Conservation (phyloP, 805 yeast genomes). For the Candida oleophila region DNA sequence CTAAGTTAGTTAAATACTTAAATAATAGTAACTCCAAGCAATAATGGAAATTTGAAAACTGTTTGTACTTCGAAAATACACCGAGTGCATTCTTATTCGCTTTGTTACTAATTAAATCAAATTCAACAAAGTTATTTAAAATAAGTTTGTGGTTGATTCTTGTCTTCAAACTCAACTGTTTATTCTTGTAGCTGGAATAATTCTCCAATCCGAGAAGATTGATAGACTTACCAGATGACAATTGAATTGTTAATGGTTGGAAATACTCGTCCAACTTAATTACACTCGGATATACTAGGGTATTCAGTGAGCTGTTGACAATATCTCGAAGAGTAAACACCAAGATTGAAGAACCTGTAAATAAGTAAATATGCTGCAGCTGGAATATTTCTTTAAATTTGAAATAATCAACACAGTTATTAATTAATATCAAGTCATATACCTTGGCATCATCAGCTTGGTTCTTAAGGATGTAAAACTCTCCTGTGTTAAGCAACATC, state of each 20-base stretch:
- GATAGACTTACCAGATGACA: conserved; percentile 24
- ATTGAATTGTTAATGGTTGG: conserved; percentile 23
- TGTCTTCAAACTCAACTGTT: conserved; percentile 28
- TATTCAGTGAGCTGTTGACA: conserved; percentile 15
- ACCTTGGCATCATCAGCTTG: conserved; percentile 21
- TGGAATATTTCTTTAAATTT: conserved; percentile 18
- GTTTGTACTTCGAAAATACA: conserved; percentile 35
- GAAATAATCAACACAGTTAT: conserved; percentile 30
- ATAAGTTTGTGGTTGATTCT: conserved; percentile 41
- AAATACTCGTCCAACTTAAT: conserved; percentile 23
- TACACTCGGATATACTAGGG: conserved; percentile 23
- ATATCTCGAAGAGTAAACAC: conserved; percentile 26
- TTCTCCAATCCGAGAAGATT: conserved; percentile 45
- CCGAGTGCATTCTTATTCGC: conserved; percentile 20
- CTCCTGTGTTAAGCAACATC: conserved; percentile 38
- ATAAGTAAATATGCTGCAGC: conserved; percentile 26
- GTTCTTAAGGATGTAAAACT: conserved; percentile 31
- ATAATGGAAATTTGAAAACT: conserved; percentile 44
- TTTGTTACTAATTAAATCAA: conserved; percentile 32
- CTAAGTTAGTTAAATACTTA: conserved; percentile 32
- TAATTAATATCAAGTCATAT: conserved; percentile 34
- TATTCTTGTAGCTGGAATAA: conserved; percentile 23
- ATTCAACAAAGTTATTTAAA: conserved; percentile 46
- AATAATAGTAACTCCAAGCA: conserved; percentile 51
- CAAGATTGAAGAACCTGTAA: conserved; percentile 37